Percentiles rank a stretch among this genome's conserved stretches.
Evolutionary conservation across 169 alveolate species (phyloP).

Genomic region (Babesia sp.): DNA sequence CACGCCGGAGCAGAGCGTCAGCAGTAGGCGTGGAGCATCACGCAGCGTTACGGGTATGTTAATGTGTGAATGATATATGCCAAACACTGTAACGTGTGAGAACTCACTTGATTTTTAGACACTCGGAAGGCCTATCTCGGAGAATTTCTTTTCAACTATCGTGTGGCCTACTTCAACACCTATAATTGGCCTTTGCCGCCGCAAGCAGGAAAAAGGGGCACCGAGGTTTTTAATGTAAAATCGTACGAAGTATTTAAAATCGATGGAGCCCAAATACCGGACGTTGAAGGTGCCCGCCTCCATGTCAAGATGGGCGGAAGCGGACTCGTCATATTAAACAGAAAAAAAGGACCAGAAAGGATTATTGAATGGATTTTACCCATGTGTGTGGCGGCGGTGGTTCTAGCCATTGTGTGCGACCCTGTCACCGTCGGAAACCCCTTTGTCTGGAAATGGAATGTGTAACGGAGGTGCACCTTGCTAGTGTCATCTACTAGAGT

Average conservation of each 20-base stretch:
- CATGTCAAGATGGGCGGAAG: constrained; percentile 19
- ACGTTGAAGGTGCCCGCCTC: neutral
- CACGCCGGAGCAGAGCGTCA: neutral
- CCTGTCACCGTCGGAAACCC: constrained; percentile 9
- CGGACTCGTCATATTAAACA: neutral
- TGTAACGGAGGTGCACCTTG: constrained; percentile 44
- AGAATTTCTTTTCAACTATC: constrained; percentile 61
- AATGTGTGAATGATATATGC: neutral
- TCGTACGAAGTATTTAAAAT: neutral
- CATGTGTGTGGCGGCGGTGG: neutral
- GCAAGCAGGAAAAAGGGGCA: neutral
- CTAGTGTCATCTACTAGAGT: neutral
- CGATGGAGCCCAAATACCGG: neutral
- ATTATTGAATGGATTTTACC: neutral
- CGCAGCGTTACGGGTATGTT: constrained; percentile 1
- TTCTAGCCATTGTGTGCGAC: constrained; percentile 9
- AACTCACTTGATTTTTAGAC: neutral
- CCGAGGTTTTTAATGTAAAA: neutral
- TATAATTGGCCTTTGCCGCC: constrained; percentile 4
- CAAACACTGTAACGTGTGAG: neutral
- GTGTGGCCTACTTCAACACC: constrained; percentile 43
- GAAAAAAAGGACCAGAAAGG: neutral
- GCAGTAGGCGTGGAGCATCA: neutral
- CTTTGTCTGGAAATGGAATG: constrained; percentile 6
- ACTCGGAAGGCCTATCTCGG: constrained; percentile 51